These are phyloP conservation scores for Trypanosoma platydactyli DNA, from an alignment of 208 protist genomes.

Conservation along the genomic window DNA sequence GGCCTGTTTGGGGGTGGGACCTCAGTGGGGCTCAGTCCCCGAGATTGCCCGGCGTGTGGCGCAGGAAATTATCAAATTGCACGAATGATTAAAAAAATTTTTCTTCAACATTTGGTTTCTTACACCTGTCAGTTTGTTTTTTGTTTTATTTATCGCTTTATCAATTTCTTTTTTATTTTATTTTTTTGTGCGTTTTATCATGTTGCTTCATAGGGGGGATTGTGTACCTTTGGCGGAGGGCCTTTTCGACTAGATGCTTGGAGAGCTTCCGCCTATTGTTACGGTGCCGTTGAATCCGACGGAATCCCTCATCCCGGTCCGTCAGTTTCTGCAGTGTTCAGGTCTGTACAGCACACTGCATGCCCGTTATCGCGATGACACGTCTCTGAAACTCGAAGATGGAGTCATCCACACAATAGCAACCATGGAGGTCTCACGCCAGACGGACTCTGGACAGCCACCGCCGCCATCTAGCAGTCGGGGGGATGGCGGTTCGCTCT, in stretches of 20 bases:
- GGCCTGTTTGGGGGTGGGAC: constrained; percentile 48
- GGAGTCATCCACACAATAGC: not conserved
- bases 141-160: constrained; percentile 6
- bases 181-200: constrained; percentile 8
- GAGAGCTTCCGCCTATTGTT: constrained; percentile 27
- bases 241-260: constrained; percentile 11
- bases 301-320: constrained; percentile 15
- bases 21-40: constrained; percentile 34
- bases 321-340: constrained; percentile 7
- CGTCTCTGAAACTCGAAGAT: not conserved
- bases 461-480: not conserved
- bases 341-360: constrained; percentile 12
- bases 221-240: too few relatives aligned
- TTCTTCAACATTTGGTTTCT: not conserved
- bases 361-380: not conserved
- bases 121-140: constrained; percentile 11
- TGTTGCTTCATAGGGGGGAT: not conserved
- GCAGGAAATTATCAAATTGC: constrained; percentile 44
- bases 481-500: not conserved
- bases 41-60: constrained; percentile 46
- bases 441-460: not conserved
- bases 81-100: constrained; percentile 14
- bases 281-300: constrained; percentile 20
- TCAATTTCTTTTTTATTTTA: constrained; percentile 8
- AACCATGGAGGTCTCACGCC: not conserved